Conservation (phyloP, 2,329 filamentous ascomycete genomes). For the Alternaria ethzedia region DNA sequence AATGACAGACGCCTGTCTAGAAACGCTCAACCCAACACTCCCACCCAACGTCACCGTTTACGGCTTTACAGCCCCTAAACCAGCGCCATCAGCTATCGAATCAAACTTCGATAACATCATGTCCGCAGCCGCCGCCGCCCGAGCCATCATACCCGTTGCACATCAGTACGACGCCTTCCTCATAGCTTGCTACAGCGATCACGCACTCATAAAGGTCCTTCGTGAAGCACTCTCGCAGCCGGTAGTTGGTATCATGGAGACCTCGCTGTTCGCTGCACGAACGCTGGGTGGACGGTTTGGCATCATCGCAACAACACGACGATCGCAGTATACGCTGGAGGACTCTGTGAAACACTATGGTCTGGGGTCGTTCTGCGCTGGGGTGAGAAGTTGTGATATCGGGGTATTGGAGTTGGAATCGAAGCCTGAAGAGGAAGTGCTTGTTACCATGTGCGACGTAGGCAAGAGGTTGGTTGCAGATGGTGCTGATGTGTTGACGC, state of each 20-base stretch:
- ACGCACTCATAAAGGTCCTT: slow-evolving; percentile 56
- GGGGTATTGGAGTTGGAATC: slow-evolving; percentile 56
- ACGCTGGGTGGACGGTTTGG: slow-evolving; percentile 53
- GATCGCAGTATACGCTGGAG: background rate
- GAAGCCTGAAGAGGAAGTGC: slow-evolving; percentile 49
- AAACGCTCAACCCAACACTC: slow-evolving; percentile 33
- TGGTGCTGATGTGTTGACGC: slow-evolving; percentile 52
- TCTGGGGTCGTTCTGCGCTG: slow-evolving; percentile 52
- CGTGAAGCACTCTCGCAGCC: slow-evolving; percentile 55
- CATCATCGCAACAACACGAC: background rate
- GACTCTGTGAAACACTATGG: slow-evolving; percentile 42
- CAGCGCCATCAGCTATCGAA: slow-evolving; percentile 60
- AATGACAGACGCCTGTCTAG: background rate
- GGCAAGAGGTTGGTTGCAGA: slow-evolving; percentile 49
- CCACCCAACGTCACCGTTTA: slow-evolving; percentile 56
- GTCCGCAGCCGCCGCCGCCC: slow-evolving; percentile 56
- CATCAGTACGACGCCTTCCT: slow-evolving; percentile 56
- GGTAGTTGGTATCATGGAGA: slow-evolving; percentile 60
- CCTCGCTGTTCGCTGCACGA: slow-evolving; percentile 56
- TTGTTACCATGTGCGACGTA: slow-evolving; percentile 49
- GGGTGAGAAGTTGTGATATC: slow-evolving; percentile 51
- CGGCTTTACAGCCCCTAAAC: slow-evolving; percentile 59
- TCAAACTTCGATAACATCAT: slow-evolving; percentile 58
- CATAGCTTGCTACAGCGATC: slow-evolving; percentile 58
- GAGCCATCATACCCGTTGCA: slow-evolving; percentile 54